Base-by-base conservation (phyloP, 2,329 filamentous ascomycete genomes). In the Aspergillus sp. region DNA sequence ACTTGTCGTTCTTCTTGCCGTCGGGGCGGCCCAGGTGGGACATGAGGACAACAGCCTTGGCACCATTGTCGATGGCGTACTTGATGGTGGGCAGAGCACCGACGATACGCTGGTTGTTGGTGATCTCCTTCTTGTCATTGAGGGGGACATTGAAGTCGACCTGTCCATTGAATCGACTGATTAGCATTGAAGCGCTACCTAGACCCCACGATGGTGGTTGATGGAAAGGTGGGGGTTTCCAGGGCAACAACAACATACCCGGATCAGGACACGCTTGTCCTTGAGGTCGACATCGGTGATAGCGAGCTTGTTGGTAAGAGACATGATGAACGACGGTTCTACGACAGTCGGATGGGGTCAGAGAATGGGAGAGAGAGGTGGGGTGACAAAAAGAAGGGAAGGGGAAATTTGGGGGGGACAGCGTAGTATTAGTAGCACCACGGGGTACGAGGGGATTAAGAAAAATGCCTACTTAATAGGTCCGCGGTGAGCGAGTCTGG, bases 101-200 rank as follows among this genome's bases (percentile, higher is more conserved):
- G 73, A 92, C 93, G 75, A 99, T 99, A 80, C 95, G 93, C 84
- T 99, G 95, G 82, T 89, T 92, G 87, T 99, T 99, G 79, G 95
- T 98, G 79, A 99, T 87, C 59, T 96, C 93, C 83, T 92, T 96
- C 77, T 95, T 84, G 70, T 84, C 86, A 77, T 99, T 92, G 75
- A 99, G 92, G 66, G 95, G 95, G 60, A 99, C 96, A 82, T 99
- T 99, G 89, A 99, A 99, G 87, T 99, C 95, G 79, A 99, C 94
- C 93, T 96, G 73, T 54, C 44, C 23, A 61, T 63, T 61, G 17
- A 53, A 51, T 23, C 56, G n/a, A 36, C 19, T 38, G 3, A 36
- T 65, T 61, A 66, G 61, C 30, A 60, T 49, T 51, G 27, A 17
- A 5, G 23, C 38, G 21, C 54, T 8, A 57, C 21, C 42, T n/a